phyloP scores from a whole-genome alignment of 257 asterid genomes.

The Solanum rostratum region DNA sequence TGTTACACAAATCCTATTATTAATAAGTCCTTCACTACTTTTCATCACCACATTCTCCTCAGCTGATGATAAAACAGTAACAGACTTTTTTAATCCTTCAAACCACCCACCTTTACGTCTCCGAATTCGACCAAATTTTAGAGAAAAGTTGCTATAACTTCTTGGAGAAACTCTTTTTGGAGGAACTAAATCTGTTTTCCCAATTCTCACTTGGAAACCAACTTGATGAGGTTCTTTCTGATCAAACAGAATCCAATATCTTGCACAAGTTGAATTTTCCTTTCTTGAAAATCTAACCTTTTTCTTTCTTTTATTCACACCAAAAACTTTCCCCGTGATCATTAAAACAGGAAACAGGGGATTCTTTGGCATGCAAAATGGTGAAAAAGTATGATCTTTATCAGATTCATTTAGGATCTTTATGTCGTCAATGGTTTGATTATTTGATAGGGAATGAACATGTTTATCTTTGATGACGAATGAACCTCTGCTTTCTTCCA shows the following conservation, averaged over 20 bases:
- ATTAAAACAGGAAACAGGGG: conserved; percentile 30
- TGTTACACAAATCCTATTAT: conserved; percentile 62
- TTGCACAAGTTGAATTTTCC: conserved; percentile 28
- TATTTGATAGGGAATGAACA: conserved; percentile 48
- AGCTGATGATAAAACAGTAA: conserved; percentile 36
- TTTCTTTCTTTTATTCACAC: conserved; percentile 20
- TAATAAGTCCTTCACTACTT: conserved; percentile 23
- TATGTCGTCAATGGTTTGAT: conserved; percentile 64
- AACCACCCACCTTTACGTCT: conserved; percentile 33
- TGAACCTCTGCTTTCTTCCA: conserved; percentile 92
- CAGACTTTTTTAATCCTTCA: conserved; percentile 19
- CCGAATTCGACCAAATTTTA: conserved; percentile 31
- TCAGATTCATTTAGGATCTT: conserved; percentile 25
- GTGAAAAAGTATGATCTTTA: conserved; percentile 16
- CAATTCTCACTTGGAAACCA: conserved; percentile 65
- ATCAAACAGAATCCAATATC: conserved; percentile 69
- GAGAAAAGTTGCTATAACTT: conserved; percentile 33
- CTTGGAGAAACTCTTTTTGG: conserved; percentile 38
- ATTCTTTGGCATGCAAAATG: neutral
- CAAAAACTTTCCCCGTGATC: conserved; percentile 54
- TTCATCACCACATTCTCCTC: conserved; percentile 41
- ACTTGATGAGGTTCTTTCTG: conserved; percentile 56
- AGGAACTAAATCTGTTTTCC: conserved; percentile 32
- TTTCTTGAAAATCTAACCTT: conserved; percentile 2
- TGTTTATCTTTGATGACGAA: conserved; percentile 52